phyloP scores from a whole-genome alignment of 2,329 filamentous ascomycete genomes.

The Calonectria pteridis region DNA sequence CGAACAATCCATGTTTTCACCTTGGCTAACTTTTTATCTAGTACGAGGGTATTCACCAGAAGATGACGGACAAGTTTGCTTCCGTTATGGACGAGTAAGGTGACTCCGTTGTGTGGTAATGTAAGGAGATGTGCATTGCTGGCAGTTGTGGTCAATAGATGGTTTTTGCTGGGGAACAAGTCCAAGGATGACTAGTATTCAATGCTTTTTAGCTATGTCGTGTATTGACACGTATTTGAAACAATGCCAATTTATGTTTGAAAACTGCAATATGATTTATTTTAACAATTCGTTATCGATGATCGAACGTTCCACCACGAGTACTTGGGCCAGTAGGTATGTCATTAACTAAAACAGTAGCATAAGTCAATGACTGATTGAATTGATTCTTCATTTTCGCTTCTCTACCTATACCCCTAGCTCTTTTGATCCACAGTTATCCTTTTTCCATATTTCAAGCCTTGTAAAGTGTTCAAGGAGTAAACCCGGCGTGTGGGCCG shows the following conservation, averaged over 20 bases:
- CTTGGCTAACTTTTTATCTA: slow-evolving; percentile 59
- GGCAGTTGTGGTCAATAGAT: slow-evolving; percentile 46
- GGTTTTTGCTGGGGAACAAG: slow-evolving; percentile 35
- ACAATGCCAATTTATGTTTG: slow-evolving; percentile 34
- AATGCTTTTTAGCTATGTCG: slow-evolving; percentile 44
- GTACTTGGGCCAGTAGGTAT: neutral
- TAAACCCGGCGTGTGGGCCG: slow-evolving; percentile 25
- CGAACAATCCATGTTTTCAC: neutral
- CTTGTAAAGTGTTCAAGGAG: neutral
- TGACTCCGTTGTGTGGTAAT: slow-evolving; percentile 26
- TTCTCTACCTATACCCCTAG: neutral
- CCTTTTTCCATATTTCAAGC: neutral
- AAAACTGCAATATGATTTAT: neutral
- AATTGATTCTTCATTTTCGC: neutral
- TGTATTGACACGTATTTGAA: slow-evolving; percentile 46
- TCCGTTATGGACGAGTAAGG: slow-evolving; percentile 92
- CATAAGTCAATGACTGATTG: neutral
- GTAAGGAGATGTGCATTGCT: slow-evolving; percentile 33
- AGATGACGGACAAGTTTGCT: slow-evolving; percentile 97
- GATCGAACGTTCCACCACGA: neutral
- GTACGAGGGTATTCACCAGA: slow-evolving; percentile 93
- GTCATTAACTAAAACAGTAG: neutral
- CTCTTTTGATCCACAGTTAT: neutral
- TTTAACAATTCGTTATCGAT: neutral
- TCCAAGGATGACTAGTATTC: slow-evolving; percentile 41